Percentiles rank a stretch among this genome's conserved stretches.
Evolutionary conservation across 2,329 filamentous ascomycete species (phyloP).

Genomic region (Aschersonia sp.): DNA sequence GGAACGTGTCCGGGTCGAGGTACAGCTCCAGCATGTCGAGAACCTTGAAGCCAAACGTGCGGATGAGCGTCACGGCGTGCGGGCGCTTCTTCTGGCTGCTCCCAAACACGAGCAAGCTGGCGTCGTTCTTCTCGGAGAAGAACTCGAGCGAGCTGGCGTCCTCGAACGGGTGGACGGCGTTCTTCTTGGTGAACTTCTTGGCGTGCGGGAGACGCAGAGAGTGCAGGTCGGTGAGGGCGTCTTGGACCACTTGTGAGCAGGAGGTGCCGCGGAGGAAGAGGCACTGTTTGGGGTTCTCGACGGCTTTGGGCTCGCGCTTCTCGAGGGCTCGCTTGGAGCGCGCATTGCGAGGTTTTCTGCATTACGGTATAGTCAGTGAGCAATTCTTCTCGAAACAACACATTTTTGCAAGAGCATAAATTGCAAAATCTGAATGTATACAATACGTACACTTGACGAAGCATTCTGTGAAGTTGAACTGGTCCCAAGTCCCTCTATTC

Average conservation of each 20-base stretch:
- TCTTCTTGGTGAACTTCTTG: slow-evolving; percentile 95
- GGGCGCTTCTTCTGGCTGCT: slow-evolving; percentile 89
- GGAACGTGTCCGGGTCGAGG: slow-evolving; percentile 60
- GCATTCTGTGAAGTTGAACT: slow-evolving; percentile 16
- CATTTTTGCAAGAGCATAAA: too few species aligned
- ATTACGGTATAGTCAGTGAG: not conserved
- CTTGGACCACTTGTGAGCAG: slow-evolving; percentile 69
- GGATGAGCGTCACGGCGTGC: slow-evolving; percentile 68
- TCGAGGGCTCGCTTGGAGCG: slow-evolving; percentile 92
- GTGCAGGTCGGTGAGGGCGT: slow-evolving; percentile 73
- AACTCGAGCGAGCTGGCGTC: slow-evolving; percentile 81
- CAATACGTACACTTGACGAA: slow-evolving; percentile 31
- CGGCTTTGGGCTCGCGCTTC: slow-evolving; percentile 74
- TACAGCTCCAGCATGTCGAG: slow-evolving; percentile 91
- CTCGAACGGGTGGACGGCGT: slow-evolving; percentile 88
- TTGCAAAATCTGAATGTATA: too few species aligned
- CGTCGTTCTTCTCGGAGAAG: slow-evolving; percentile 93
- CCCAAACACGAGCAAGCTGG: slow-evolving; percentile 70
- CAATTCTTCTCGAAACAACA: too few species aligned
- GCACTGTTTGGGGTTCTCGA: slow-evolving; percentile 81
- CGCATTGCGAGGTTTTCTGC: slow-evolving; percentile 51
- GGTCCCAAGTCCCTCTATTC: not conserved
- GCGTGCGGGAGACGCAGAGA: slow-evolving; percentile 71
- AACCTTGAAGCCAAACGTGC: slow-evolving; percentile 74
- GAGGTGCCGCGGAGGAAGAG: slow-evolving; percentile 81